Base-by-base conservation (phyloP, 805 yeast genomes). In the Tetrapisispora nanseiensis region DNA sequence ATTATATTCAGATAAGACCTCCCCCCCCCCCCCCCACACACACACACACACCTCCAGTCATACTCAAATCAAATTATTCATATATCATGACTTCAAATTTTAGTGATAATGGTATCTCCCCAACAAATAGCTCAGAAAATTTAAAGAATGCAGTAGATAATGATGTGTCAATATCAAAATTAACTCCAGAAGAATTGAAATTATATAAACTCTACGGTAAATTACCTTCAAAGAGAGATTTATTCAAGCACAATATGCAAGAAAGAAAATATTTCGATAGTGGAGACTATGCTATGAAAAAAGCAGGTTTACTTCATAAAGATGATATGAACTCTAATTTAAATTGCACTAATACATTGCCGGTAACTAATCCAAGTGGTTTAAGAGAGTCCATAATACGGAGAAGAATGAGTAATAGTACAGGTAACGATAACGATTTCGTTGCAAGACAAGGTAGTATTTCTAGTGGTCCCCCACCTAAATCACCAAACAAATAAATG, bases 201-300 rank as follows among this genome's bases (percentile, higher is more conserved):
- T 68, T 89, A 19, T 82, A 79, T 63, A 79, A 75, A 54, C 65
- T 87, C 68, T 87, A 89, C 61, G 97, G 96, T 24, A 83, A 80
- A 57, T 67, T 87, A 39, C 97, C 96, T 20, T 75, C 87, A 22
- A 80, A 77, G 44, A 80, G 81, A 43, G 95, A 86, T 48, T 68
- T 87, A 18, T 69, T 87, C 40, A 72, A 82, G 40, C 76, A 81
- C 47, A 85, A 82, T 58, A 67, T 85, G 53, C 84, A 83, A 62
- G 96, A 87, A 49, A 76, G 95, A 54, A 89, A 86, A 67, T 87
- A 83, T 62, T 89, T 87, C 56, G 97, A 87, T 57, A 82, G 94
- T 47, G 96, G 96, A 9, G 97, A 87, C 63, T 87, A 87, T 62
- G 95, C 95, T 10, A 74, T 87, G 73, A 83, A 78, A 51, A 80